Percentiles rank a stretch among this genome's conserved stretches.
phyloP scores from a whole-genome alignment of 2,329 filamentous ascomycete genomes.

The Beauveria sp. region DNA sequence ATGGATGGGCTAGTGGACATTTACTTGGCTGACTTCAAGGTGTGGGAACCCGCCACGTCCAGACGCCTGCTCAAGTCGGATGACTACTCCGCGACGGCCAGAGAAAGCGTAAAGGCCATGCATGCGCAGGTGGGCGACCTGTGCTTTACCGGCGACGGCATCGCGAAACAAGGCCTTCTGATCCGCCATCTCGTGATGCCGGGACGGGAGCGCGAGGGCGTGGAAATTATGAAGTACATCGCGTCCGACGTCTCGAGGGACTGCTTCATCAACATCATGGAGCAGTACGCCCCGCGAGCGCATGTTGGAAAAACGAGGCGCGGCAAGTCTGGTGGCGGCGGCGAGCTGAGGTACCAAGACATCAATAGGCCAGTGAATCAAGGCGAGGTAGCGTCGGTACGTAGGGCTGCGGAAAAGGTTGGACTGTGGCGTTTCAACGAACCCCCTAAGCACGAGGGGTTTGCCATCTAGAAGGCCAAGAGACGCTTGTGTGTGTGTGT shows the following conservation, averaged over 20 bases:
- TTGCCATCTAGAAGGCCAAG: slow-evolving; percentile 31
- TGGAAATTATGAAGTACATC: slow-evolving; percentile 68
- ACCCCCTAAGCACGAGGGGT: slow-evolving; percentile 43
- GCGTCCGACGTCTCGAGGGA: slow-evolving; percentile 66
- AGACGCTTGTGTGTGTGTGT: too few relatives aligned
- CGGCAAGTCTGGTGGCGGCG: slow-evolving; percentile 16
- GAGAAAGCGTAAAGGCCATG: slow-evolving; percentile 74
- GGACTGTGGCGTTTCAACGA: slow-evolving; percentile 78
- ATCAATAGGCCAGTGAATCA: slow-evolving; percentile 65
- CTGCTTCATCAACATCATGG: slow-evolving; percentile 80
- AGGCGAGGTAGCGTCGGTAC: slow-evolving; percentile 59
- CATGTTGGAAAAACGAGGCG: slow-evolving; percentile 66
- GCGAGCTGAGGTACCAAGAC: slow-evolving; percentile 59
- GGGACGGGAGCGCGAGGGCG: slow-evolving; percentile 65
- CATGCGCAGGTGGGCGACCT: slow-evolving; percentile 75
- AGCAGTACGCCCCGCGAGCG: slow-evolving; percentile 75
- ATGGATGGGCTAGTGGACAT: slow-evolving; percentile 78
- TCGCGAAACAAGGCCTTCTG: slow-evolving; percentile 70
- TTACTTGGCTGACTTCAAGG: slow-evolving; percentile 84
- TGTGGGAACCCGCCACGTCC: slow-evolving; percentile 61
- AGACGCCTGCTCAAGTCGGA: slow-evolving; percentile 70
- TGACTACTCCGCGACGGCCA: slow-evolving; percentile 63
- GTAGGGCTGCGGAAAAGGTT: slow-evolving; percentile 58
- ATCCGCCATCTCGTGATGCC: slow-evolving; percentile 82
- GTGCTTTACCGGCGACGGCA: slow-evolving; percentile 72